Evolutionary conservation across 1,284 basidiomycete species (phyloP).

Genomic region (Vanrija sp.): DNA sequence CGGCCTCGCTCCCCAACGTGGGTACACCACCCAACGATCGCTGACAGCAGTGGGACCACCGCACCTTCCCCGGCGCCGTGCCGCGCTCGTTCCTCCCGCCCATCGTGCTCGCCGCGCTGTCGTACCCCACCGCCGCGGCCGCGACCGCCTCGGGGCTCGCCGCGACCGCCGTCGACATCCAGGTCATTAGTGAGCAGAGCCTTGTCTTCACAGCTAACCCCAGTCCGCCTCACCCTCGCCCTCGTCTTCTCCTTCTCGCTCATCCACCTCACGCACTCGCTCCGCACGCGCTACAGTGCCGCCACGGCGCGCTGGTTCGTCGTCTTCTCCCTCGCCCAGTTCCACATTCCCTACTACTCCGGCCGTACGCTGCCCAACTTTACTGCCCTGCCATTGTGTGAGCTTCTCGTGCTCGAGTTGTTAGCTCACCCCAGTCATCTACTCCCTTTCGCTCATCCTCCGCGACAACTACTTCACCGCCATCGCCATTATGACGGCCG

Average conservation of each 20-base stretch:
- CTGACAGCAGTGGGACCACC: constrained; percentile 73
- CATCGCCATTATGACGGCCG: constrained; percentile 59
- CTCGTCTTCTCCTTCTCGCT: constrained; percentile 61
- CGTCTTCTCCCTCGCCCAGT: constrained; percentile 71
- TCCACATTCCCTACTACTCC: constrained; percentile 90
- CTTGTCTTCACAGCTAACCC: background rate
- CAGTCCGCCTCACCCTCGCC: constrained; percentile 74
- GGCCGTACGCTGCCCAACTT: constrained; percentile 91
- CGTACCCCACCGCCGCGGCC: constrained; percentile 25
- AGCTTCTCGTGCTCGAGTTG: constrained; percentile 39
- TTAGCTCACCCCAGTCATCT: constrained; percentile 20
- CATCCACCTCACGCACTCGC: constrained; percentile 60
- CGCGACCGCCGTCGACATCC: constrained; percentile 53
- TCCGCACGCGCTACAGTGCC: constrained; percentile 62
- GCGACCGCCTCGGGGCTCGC: background rate
- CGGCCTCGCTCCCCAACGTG: constrained; percentile 8
- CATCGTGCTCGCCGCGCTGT: constrained; percentile 29
- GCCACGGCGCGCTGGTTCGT: constrained; percentile 60
- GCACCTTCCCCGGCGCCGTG: constrained; percentile 81
- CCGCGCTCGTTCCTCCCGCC: constrained; percentile 77
- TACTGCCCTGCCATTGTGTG: constrained; percentile 64
- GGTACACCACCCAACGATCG: background rate
- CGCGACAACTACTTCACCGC: constrained; percentile 21
- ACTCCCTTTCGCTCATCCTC: constrained; percentile 24
- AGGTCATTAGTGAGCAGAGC: constrained; percentile 57